Evolutionary conservation across 2,329 filamentous ascomycete genomes (phyloP).

Genomic region (Onygenales sp.): DNA sequence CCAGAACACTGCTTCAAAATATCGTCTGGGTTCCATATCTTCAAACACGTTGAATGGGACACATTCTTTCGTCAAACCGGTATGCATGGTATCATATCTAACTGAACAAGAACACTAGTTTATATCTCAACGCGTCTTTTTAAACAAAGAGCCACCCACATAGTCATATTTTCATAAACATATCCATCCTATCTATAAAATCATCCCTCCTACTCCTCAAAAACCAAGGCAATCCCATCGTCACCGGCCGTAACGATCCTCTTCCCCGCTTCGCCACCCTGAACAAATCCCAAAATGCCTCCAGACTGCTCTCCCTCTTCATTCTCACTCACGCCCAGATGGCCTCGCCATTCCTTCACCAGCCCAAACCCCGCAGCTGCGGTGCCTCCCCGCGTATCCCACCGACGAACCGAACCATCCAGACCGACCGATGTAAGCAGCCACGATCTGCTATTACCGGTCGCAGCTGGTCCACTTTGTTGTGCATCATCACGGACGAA

Average conservation of each 20-base stretch:
- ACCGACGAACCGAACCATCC: constrained; percentile 81
- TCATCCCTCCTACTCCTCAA: constrained; percentile 24
- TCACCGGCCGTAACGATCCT: constrained; percentile 84
- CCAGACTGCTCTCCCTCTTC: constrained; percentile 67
- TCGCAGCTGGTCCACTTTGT: constrained; percentile 18
- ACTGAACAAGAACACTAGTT: too few relatives aligned
- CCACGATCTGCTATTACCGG: constrained; percentile 44
- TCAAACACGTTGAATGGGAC: too few relatives aligned
- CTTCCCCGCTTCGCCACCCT: constrained; percentile 57
- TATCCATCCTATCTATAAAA: not conserved
- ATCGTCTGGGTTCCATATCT: too few relatives aligned
- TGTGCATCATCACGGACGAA: constrained; percentile 52
- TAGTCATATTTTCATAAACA: not conserved
- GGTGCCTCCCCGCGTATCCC: constrained; percentile 68
- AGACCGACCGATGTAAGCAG: constrained; percentile 80
- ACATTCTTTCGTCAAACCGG: too few relatives aligned
- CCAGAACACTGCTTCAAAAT: too few relatives aligned
- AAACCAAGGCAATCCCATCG: constrained; percentile 48
- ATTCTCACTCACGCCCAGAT: constrained; percentile 39
- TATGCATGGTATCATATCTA: too few relatives aligned
- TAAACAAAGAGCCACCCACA: not conserved
- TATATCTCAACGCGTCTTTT: too few relatives aligned
- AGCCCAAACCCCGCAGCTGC: constrained; percentile 59
- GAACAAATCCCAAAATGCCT: constrained; percentile 83
- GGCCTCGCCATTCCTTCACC: constrained; percentile 81